Base-by-base conservation (phyloP, 306 rosid species). In the Prunus campanulata region DNA sequence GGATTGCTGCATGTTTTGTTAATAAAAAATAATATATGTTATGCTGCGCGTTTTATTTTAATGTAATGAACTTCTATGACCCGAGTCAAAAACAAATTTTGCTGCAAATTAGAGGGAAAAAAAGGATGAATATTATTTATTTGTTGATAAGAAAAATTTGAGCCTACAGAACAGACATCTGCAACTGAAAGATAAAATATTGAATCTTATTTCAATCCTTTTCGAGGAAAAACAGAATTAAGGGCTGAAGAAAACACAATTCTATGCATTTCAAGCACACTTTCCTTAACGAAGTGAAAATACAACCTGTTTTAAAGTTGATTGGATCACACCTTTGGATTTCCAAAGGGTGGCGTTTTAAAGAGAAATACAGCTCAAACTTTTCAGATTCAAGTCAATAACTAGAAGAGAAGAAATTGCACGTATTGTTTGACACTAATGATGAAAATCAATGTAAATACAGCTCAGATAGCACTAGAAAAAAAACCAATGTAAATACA, bases 1-100 rank as follows among this genome's bases (percentile, higher is more conserved):
- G 22, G 25, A 9, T 19, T 65, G 48, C 16, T 35, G 70, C 70
- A 35, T 4, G 69, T 19, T 11, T 16, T 27, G 48, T 29, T 54
- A 49, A 61, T 11, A 47, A 0, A 20, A n/a, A 39, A 39, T 39
- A 39, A 7, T 39, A 27, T 19, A 1, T 59, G 20, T 18, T 25
- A 3, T 16, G 77, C 18, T 72, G 42, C 12, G 11, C 42, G 19
- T 2, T 13, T 8, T 49, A 18, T 61, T 60, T 61, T 2, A 0
- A 44, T 73, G 68, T 73, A 73, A 73, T 59, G 11, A 39, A 44
- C 29, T 44, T 61, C 48, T 27, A 39, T 59, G 24, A 25, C 55
- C 66, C 18, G 19, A 35, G 12, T 15, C 19, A 11, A 46, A 5
- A 60, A 19, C 29, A 25, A 46, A 19, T 44, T 57, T 42, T 56